Evolutionary conservation across 1,284 basidiomycete species (phyloP).

Genomic region (Bondarzewia mesenterica): DNA sequence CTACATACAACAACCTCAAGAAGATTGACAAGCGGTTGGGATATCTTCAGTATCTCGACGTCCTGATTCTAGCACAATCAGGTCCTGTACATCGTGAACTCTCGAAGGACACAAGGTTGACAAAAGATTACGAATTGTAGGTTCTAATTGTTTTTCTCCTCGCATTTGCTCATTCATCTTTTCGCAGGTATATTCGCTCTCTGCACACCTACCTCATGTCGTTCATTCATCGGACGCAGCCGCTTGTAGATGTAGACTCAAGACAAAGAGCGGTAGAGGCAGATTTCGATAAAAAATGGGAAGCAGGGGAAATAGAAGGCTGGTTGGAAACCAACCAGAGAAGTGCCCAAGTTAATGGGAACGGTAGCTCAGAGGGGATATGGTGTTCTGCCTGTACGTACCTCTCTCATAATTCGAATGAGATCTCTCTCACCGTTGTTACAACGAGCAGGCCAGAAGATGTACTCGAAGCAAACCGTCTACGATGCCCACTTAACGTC

Average conservation of each 20-base stretch:
- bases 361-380: conserved; percentile 54
- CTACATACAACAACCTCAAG: conserved; percentile 86
- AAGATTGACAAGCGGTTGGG: conserved; percentile 71
- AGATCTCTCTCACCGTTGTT: background rate
- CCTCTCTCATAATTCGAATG: background rate
- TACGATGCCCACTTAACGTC: conserved; percentile 95
- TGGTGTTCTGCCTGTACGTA: conserved; percentile 94
- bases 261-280: conserved; percentile 57
- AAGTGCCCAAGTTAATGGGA: conserved; percentile 32
- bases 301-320: conserved; percentile 59
- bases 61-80: conserved; percentile 55
- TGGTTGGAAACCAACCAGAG: conserved; percentile 59
- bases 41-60: conserved; percentile 89
- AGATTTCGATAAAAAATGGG: conserved; percentile 81
- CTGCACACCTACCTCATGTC: conserved; percentile 82
- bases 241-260: conserved; percentile 74
- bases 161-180: background rate
- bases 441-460: conserved; percentile 66
- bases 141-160: conserved; percentile 21
- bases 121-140: conserved; percentile 75
- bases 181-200: conserved; percentile 67
- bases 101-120: conserved; percentile 60
- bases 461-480: conserved; percentile 95
- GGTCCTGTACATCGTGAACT: conserved; percentile 65
- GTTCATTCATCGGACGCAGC: conserved; percentile 83